Evolutionary conservation across 495 filamentous ascomycete species (phyloP).

Genomic region (Choiromyces venosus): DNA sequence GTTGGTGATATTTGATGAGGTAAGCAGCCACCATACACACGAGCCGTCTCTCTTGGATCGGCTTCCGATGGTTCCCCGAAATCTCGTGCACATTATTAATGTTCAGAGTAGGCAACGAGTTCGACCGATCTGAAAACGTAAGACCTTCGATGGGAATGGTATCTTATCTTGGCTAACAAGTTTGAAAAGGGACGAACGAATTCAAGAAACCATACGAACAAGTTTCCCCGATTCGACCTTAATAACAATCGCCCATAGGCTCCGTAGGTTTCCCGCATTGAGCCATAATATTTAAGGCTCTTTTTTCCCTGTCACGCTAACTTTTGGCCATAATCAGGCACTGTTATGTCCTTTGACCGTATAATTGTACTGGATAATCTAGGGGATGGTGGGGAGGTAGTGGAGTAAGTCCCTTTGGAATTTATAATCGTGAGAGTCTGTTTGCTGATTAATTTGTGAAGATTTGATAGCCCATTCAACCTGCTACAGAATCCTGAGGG

Average conservation of each 20-base stretch:
- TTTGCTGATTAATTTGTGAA: constrained; percentile 15
- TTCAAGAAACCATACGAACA: constrained; percentile 28
- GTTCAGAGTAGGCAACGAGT: constrained; percentile 23
- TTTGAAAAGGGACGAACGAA: constrained; percentile 31
- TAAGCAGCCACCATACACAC: background rate
- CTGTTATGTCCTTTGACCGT: constrained; percentile 34
- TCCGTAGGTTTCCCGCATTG: constrained; percentile 8
- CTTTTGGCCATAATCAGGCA: constrained; percentile 9
- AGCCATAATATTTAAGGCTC: background rate
- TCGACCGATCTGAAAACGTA: constrained; percentile 36
- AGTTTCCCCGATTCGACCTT: constrained; percentile 31
- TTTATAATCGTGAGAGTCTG: background rate
- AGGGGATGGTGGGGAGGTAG: constrained; percentile 36
- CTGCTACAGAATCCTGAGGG: constrained; percentile 23
- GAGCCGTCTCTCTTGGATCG: background rate
- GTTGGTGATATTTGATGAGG: constrained; percentile 37
- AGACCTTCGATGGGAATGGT: constrained; percentile 9
- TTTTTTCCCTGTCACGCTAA: background rate
- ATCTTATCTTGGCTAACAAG: background rate
- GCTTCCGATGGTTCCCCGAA: constrained; percentile 21
- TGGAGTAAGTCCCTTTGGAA: constrained; percentile 22
- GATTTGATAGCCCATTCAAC: constrained; percentile 32
- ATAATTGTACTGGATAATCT: constrained; percentile 34
- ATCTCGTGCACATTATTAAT: constrained; percentile 10
- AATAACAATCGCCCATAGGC: constrained; percentile 32